Evolutionary conservation across 306 rosid genomes (phyloP).

Genomic region (Ormosia emarginata): DNA sequence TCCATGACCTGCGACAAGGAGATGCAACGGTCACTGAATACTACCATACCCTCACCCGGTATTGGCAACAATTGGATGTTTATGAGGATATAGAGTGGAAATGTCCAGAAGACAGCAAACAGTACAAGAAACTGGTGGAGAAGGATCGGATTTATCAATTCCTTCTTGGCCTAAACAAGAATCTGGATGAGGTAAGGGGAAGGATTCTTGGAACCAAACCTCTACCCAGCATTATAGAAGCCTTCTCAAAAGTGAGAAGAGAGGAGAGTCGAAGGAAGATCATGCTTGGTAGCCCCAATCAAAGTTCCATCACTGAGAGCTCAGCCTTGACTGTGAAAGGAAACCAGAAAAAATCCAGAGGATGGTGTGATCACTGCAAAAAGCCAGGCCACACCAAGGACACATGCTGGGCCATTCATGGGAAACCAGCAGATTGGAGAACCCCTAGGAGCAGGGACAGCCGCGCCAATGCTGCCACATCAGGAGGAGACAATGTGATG

Average conservation of each 20-base stretch:
- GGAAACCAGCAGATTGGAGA: no score
- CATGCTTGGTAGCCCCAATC: no score
- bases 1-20: neutral
- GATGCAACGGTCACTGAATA: neutral
- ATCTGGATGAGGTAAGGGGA: neutral
- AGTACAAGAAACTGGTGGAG: neutral
- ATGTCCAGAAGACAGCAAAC: neutral
- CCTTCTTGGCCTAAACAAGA: neutral
- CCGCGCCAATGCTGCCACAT: no score
- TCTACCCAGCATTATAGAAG: neutral
- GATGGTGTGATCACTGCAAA: no score
- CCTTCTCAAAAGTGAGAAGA: neutral
- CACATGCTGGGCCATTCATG: no score
- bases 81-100: neutral
- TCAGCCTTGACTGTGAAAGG: no score
- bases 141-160: neutral
- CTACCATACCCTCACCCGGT: neutral
- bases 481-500: no score
- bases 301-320: no score
- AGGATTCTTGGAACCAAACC: neutral
- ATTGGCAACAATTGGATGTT: constrained; percentile 1
- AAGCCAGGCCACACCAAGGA: no score
- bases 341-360: no score
- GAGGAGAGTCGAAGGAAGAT: neutral
- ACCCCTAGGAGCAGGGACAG: no score